Evolutionary conservation across 192 early-diverging fungal genomes (phyloP), one percentile per base, ranked within the genome.

Genomic region (Linnemannia elongata): DNA sequence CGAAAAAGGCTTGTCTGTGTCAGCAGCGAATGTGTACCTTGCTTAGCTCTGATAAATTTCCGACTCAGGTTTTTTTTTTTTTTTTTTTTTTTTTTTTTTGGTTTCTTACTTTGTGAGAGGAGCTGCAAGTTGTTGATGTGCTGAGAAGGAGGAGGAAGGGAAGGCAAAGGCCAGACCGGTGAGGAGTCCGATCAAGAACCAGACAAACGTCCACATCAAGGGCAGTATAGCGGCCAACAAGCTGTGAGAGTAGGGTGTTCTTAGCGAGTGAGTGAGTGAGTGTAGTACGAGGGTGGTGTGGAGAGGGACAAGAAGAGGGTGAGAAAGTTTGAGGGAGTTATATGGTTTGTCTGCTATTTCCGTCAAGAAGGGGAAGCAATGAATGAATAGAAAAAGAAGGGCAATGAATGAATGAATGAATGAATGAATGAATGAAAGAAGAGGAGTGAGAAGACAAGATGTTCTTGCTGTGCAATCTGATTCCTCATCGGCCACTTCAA

Each of bases 141-240:
- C 8, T 44, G 30, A 17, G 12, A 12, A 22, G 18, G 27, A 17
- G n/a, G 63, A 42, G 10, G 71, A 6, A 73, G 45, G 22, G 66
- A 55, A 49, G 36, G 72, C 72, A 44, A 79, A 78, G n/a, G 60
- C 45, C 33, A 83, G 55, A 35, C 82, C 82, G 13, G 77, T 79
- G 63, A 73, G 52, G 42, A 84, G 72, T 39, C 82, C 82, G 47
- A 72, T 18, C 38, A 84, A 42, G 38, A 84, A 84, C 77, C 72
- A 79, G 52, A 84, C 9, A n/a, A 84, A 57, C 7, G 73, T 75
- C 77, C 77, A 84, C 82, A 84, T 84, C 60, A 66, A 66, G 55
- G 27, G 27, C 30, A 66, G 27, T 13, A 66, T 66, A 66, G 60
- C 27, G 60, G 60, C 60, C 10, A 66, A n/a, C 5, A 27, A 8